These are phyloP conservation scores for Trametes polyzona DNA, from an alignment of 1,284 basidiomycete species.

Conservation along the genomic window DNA sequence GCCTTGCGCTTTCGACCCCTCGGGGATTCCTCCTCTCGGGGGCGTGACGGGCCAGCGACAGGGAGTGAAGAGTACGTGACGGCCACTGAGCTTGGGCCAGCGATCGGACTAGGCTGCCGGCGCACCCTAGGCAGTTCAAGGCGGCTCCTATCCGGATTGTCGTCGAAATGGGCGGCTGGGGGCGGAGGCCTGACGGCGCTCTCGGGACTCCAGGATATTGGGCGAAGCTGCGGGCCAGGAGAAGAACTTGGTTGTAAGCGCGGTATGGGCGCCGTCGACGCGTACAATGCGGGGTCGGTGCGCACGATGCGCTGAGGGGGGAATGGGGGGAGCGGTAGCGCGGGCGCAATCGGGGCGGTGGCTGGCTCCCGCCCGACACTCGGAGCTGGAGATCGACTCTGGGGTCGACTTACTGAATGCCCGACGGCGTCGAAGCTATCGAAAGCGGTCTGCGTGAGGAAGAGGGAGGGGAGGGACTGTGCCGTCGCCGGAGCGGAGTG, in stretches of 20 bases:
- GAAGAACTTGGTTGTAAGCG: conserved; percentile 5
- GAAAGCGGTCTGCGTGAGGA: conserved; percentile 23
- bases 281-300: conserved; percentile 22
- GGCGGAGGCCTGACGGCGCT: not conserved
- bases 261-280: conserved; percentile 7
- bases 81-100: not conserved
- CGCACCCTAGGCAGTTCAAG: not conserved
- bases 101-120: not conserved
- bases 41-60: conserved; percentile 21
- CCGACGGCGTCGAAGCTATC: conserved; percentile 4
- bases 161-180: not conserved
- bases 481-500: conserved; percentile 5
- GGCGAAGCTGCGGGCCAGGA: conserved; percentile 20
- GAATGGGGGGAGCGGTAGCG: conserved; percentile 13
- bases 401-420: conserved; percentile 1
- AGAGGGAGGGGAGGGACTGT: conserved; percentile 15
- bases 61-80: conserved; percentile 8
- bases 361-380: conserved; percentile 7
- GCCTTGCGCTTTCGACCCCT: conserved; percentile 4
- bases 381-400: conserved; percentile 13
- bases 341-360: not conserved
- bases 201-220: conserved; percentile 18
- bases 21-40: conserved; percentile 1
- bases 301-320: conserved; percentile 10
- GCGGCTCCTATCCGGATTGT: conserved; percentile 18